A percentile compares a stretch with the other conserved stretches of the same genome.
Conservation (phyloP, 257 asterid genomes). For the Salvia splendens region DNA sequence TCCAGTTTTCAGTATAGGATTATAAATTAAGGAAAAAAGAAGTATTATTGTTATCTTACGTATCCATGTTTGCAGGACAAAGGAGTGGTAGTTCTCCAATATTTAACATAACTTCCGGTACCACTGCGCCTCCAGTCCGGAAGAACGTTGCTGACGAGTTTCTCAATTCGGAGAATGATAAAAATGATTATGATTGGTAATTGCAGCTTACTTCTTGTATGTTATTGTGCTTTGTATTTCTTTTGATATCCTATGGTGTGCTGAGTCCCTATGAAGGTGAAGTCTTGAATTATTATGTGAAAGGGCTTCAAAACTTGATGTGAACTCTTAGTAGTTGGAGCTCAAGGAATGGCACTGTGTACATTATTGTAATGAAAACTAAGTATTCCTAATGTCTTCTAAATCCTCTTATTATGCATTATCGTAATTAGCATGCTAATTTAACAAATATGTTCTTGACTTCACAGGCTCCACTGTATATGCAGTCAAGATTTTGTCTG, state of each 20-base stretch:
- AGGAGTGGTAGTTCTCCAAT: slow-evolving; percentile 61
- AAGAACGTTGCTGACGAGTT: slow-evolving; percentile 90
- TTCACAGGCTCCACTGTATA: neutral
- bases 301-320: neutral
- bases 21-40: neutral
- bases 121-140: slow-evolving; percentile 53
- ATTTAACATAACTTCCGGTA: slow-evolving; percentile 58
- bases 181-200: slow-evolving; percentile 98
- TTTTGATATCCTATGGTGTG: slow-evolving; percentile 26
- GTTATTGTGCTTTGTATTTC: slow-evolving; percentile 19
- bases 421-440: slow-evolving; percentile 1
- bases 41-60: neutral
- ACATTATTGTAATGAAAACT: neutral
- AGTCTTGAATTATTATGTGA: neutral
- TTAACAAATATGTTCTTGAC: neutral
- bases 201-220: slow-evolving; percentile 19
- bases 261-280: slow-evolving; percentile 13
- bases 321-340: slow-evolving; percentile 12
- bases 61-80: slow-evolving; percentile 55
- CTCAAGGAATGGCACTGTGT: neutral
- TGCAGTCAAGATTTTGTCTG: neutral
- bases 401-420: neutral
- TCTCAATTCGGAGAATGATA: slow-evolving; percentile 92
- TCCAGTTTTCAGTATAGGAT: neutral
- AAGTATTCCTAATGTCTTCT: neutral